A percentile compares a stretch with the other conserved stretches of the same genome.
phyloP scores from a whole-genome alignment of 306 rosid species.

The Castanea crenata region DNA sequence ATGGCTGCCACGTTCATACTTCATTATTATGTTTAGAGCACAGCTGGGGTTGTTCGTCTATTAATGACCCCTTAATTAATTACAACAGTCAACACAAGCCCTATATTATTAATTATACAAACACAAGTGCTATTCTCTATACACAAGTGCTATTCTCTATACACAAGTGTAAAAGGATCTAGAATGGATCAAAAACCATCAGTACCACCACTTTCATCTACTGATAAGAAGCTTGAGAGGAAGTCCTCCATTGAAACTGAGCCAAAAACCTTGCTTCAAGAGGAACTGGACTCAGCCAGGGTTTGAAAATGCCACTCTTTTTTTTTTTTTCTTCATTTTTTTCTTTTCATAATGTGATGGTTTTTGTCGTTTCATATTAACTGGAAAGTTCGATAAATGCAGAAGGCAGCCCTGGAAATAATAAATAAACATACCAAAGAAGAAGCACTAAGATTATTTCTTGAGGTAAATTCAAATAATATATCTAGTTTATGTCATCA shows the following conservation, averaged over 20 bases:
- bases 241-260: constrained; percentile 36
- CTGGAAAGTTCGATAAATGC: background rate
- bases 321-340: background rate
- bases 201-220: background rate
- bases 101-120: background rate
- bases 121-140: background rate
- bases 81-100: constrained; percentile 41
- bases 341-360: too few species aligned
- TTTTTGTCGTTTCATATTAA: background rate
- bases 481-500: too few species aligned
- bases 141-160: background rate
- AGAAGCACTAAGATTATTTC: constrained; percentile 40
- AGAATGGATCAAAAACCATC: background rate
- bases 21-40: constrained; percentile 10
- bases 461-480: constrained; percentile 16
- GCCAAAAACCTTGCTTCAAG: constrained; percentile 37
- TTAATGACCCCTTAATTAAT: constrained; percentile 15
- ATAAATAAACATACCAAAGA: constrained; percentile 28
- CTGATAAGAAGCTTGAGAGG: constrained; percentile 27
- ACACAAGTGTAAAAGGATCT: background rate
- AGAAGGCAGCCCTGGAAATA: constrained; percentile 37
- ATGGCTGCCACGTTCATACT: constrained; percentile 42
- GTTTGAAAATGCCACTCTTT: constrained; percentile 6
- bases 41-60: constrained; percentile 18
- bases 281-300: constrained; percentile 38